phyloP scores from a whole-genome alignment of 306 rosid genomes.

The Inga leiocalycina region DNA sequence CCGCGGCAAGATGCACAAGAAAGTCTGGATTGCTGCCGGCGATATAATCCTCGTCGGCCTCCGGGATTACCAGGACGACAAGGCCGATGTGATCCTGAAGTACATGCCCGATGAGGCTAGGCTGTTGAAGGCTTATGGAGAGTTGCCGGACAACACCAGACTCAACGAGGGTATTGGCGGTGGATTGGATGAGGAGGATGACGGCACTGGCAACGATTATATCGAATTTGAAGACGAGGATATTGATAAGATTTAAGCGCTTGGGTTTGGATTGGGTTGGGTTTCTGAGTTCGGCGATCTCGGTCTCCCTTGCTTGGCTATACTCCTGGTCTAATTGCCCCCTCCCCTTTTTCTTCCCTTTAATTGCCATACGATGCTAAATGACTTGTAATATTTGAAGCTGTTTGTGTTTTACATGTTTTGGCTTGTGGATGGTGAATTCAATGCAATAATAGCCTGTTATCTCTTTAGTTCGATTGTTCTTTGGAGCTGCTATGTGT shows the following conservation, averaged over 20 bases:
- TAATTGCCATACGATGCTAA: background rate
- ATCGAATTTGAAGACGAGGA: constrained; percentile 54
- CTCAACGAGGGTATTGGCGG: constrained; percentile 45
- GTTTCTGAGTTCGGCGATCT: background rate
- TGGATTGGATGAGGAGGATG: constrained; percentile 49
- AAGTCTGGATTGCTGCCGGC: constrained; percentile 56
- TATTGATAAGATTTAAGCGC: constrained; percentile 43
- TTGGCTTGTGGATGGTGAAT: constrained; percentile 16
- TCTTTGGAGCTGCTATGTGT: background rate
- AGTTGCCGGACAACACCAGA: constrained; percentile 38
- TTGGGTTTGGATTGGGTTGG: background rate
- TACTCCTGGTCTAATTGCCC: background rate
- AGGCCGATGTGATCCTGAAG: constrained; percentile 52
- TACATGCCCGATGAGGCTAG: constrained; percentile 56
- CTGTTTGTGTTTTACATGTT: background rate
- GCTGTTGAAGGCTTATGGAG: constrained; percentile 44
- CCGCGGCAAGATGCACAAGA: constrained; percentile 59
- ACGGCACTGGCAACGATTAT: constrained; percentile 33
- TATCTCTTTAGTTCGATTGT: background rate
- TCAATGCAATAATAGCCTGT: constrained; percentile 28
- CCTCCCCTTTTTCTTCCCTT: too few relatives aligned
- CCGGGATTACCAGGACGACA: constrained; percentile 49
- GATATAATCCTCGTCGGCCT: constrained; percentile 52
- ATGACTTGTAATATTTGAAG: constrained; percentile 21
- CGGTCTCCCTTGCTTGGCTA: background rate